A percentile compares a stretch with the other conserved stretches of the same genome.
Conservation (phyloP, 352 stramenopile genomes). For the Phytophthora macrochlamydospora region DNA sequence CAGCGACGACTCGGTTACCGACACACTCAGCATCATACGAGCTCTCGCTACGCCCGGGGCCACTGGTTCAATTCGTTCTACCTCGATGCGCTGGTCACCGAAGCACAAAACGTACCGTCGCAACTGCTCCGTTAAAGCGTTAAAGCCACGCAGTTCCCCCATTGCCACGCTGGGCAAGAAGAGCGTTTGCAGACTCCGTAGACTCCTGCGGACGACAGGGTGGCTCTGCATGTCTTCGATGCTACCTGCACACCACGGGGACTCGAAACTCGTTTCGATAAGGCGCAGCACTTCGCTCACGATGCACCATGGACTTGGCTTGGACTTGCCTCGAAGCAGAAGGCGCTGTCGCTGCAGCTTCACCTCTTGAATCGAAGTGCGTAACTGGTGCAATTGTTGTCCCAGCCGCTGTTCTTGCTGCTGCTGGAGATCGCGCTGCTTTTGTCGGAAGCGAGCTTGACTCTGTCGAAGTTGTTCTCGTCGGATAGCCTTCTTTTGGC, state of each 20-base stretch:
- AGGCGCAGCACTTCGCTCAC: conserved; percentile 17
- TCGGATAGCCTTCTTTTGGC: conserved; percentile 18
- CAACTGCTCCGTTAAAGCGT: conserved; percentile 14
- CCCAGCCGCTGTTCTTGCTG: neutral
- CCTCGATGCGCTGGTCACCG: conserved; percentile 9
- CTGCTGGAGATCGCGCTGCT: conserved; percentile 1
- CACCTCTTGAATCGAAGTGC: conserved; percentile 11
- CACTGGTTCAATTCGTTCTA: conserved; percentile 13
- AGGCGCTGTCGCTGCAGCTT: conserved; percentile 9
- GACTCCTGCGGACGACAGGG: conserved; percentile 1
- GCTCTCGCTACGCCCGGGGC: conserved; percentile 8
- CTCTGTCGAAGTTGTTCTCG: conserved; percentile 23
- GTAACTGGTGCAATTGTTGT: conserved; percentile 4
- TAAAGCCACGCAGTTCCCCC: conserved; percentile 8
- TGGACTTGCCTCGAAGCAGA: neutral
- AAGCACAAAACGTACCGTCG: conserved; percentile 21
- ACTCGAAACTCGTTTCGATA: conserved; percentile 14
- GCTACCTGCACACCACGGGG: conserved; percentile 15
- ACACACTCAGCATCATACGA: conserved; percentile 1
- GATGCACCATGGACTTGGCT: conserved; percentile 10
- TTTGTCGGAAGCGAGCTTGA: conserved; percentile 27
- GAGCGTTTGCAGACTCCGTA: conserved; percentile 1
- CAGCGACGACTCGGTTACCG: conserved; percentile 16
- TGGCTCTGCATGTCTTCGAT: conserved; percentile 14
- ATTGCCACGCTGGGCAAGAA: conserved; percentile 13